These are phyloP conservation scores for Yamadazyma siamensis DNA, from an alignment of 1,139 yeast genomes.

Conservation along the genomic window DNA sequence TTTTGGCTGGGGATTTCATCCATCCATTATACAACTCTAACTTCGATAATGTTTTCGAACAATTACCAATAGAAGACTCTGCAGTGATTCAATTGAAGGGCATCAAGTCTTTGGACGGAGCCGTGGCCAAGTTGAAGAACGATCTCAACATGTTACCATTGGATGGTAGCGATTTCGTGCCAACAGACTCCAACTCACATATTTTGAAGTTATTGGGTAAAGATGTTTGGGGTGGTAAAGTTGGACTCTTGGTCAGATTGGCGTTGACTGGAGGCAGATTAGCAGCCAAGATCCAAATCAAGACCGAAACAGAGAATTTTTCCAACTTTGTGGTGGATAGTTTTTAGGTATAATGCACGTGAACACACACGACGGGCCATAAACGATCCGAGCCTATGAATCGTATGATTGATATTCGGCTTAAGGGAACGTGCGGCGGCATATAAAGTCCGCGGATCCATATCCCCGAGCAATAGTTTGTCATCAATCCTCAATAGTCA, in stretches of 20 bases:
- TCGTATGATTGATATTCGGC: no score
- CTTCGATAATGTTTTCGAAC: constrained; percentile 74
- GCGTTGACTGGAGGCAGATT: constrained; percentile 68
- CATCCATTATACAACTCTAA: constrained; percentile 75
- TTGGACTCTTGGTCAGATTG: constrained; percentile 68
- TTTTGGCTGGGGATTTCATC: constrained; percentile 80
- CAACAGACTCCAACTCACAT: constrained; percentile 62
- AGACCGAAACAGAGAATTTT: constrained; percentile 56
- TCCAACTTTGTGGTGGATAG: constrained; percentile 47
- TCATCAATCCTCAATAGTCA: no score
- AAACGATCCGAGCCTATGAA: no score
- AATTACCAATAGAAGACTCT: constrained; percentile 42
- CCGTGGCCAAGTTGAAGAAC: constrained; percentile 46
- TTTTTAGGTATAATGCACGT: constrained; percentile 11
- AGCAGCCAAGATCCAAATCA: constrained; percentile 73
- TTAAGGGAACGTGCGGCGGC: no score
- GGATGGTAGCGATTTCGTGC: constrained; percentile 72
- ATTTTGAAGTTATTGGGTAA: constrained; percentile 80
- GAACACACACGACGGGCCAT: no score
- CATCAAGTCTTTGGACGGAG: constrained; percentile 32
- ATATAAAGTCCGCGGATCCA: no score
- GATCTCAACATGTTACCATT: constrained; percentile 76
- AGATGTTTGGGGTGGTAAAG: constrained; percentile 68
- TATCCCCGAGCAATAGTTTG: no score
- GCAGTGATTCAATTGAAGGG: constrained; percentile 39